Base-by-base conservation (phyloP, 345 rosid species). In the Lepidium didymum region DNA sequence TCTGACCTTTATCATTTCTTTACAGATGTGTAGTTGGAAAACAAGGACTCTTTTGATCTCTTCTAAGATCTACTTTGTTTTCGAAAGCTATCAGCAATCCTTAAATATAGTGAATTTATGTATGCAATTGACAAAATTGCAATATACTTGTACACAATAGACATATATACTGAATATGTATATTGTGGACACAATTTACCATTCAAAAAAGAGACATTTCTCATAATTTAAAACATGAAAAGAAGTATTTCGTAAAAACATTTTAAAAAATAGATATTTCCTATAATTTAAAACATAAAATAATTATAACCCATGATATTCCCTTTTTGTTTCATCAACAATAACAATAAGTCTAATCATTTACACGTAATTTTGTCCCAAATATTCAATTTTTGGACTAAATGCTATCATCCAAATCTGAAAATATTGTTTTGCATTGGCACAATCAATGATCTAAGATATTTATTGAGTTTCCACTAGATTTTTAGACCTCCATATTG, bases 21-120 rank as follows among this genome's bases (percentile, higher is more conserved):
- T 73, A 44, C 84, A 44, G 73, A 54, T 64, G 72, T 71, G 84
- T 81, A 64, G 83, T 81, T 85, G 77, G 84, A 73, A 79, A 71
- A 66, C 72, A 59, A 52, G 35, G 43, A 77, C 67, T 77, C 52
- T 62, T 76, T 81, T 81, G 43, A 73, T 80, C 74, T 81, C 80
- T 82, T 78, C 68, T 44, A 52, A 78, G 81, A 82, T 77, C 73
- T 70, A 62, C 29, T 75, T 37, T 67, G 76, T 51, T 53, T 45
- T 52, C 69, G 57, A 50, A 44, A 47, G 77, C 64, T 62, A 62
- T 64, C 56, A 45, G 54, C 25, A 50, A 8, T 50, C 12, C 29
- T 54, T 51, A 34, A 49, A n/a, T n/a, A n/a, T n/a, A n/a, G n/a
- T n/a, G n/a, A n/a, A n/a, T n/a, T n/a, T n/a, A n/a, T n/a, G n/a